Conservation (phyloP, 1,284 basidiomycete species). For the Neotropicomus parvogracilis region DNA sequence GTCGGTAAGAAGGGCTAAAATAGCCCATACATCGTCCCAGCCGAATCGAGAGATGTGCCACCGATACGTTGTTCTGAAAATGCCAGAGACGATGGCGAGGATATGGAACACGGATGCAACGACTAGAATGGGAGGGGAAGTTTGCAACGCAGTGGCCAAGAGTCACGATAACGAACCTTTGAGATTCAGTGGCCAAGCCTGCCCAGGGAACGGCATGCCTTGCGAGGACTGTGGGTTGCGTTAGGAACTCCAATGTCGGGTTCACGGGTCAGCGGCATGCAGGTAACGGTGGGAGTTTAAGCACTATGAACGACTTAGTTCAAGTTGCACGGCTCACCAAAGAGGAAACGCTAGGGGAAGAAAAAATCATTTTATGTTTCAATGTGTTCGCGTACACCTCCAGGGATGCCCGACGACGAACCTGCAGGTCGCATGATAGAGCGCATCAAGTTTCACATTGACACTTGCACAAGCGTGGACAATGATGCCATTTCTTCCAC, state of each 20-base stretch:
- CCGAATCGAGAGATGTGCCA: background rate
- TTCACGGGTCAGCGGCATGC: background rate
- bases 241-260: too few species aligned
- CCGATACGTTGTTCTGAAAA: background rate
- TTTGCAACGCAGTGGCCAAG: background rate
- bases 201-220: background rate
- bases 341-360: background rate
- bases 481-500: too few species aligned
- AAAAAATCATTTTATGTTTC: background rate
- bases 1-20: background rate
- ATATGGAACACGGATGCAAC: background rate
- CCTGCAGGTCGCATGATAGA: too few species aligned
- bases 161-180: background rate
- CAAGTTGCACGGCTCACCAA: background rate
- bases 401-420: too few species aligned
- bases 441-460: too few species aligned
- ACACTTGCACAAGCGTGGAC: too few species aligned
- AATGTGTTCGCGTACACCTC: too few species aligned
- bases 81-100: background rate
- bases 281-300: background rate
- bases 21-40: constrained; percentile 13
- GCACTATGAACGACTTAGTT: background rate
- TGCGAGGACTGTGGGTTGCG: background rate
- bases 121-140: background rate
- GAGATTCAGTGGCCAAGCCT: background rate